phyloP scores from a whole-genome alignment of 805 yeast species.

The Wickerhamiella bombiphila region DNA sequence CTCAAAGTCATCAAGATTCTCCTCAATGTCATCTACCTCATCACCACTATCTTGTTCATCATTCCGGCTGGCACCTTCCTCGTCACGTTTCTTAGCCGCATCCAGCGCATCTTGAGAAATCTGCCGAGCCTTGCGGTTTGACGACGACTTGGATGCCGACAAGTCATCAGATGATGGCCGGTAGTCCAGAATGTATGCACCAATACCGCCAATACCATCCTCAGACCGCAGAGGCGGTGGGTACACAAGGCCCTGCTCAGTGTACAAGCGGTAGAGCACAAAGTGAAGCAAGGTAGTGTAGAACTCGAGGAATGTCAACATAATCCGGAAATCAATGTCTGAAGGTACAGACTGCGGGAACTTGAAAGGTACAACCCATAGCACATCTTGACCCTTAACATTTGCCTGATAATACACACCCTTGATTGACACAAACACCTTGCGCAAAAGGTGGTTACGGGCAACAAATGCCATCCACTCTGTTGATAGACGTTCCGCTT shows the following conservation, averaged over 20 bases:
- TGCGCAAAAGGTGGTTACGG: slow-evolving; percentile 62
- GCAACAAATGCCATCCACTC: slow-evolving; percentile 95
- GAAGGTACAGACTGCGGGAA: slow-evolving; percentile 91
- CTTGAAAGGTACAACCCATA: slow-evolving; percentile 95
- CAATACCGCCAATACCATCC: slow-evolving; percentile 81
- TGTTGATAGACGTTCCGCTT: slow-evolving; percentile 73
- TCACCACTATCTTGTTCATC: slow-evolving; percentile 16
- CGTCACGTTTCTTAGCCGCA: slow-evolving; percentile 27
- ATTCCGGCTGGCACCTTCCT: slow-evolving; percentile 21
- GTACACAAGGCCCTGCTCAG: slow-evolving; percentile 71
- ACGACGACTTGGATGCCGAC: slow-evolving; percentile 19
- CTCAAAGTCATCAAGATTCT: slow-evolving; percentile 56
- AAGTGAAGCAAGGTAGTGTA: slow-evolving; percentile 86
- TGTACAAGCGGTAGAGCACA: slow-evolving; percentile 69
- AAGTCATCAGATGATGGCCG: slow-evolving; percentile 20
- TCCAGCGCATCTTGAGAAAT: slow-evolving; percentile 28
- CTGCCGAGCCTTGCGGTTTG: slow-evolving; percentile 30
- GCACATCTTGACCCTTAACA: slow-evolving; percentile 78
- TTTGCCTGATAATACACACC: slow-evolving; percentile 92
- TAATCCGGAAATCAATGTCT: slow-evolving; percentile 90
- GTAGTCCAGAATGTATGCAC: slow-evolving; percentile 61
- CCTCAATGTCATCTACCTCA: slow-evolving; percentile 29
- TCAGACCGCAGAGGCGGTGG: slow-evolving; percentile 81
- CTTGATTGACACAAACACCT: slow-evolving; percentile 90
- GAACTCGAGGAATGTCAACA: slow-evolving; percentile 92